Evolutionary conservation across 805 yeast genomes (phyloP), one percentile per base, ranked within the genome.

Genomic region (Myxozyma vanderwaltii): DNA sequence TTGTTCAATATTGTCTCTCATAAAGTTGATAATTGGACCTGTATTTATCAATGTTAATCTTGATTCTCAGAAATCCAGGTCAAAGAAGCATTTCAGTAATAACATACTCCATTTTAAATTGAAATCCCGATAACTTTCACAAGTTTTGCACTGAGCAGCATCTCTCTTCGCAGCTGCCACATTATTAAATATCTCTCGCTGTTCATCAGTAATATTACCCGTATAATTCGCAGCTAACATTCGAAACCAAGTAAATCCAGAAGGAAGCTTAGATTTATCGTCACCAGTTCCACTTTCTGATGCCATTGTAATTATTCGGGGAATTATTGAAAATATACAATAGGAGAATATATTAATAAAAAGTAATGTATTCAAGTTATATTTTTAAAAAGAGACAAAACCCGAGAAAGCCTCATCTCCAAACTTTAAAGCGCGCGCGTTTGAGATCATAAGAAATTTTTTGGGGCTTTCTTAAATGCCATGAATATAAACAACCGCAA

Each of bases 101-200:
- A 21, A n/a, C 65, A 6, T 46, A 58, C 74, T 71, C 69, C 84
- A 87, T 29, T 78, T 75, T 61, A 94, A 69, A 73, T 89, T 83
- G 90, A 95, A 91, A 67, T 88, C 88, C 64, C 89, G 78, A 70
- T 85, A 82, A 65, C 85, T 86, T 60, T 85, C 82, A 74, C 99
- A 92, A 58, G 76, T 72, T 23, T 74, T 74, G 72, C 98, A 91
- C 65, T 86, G 82, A 23, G 75, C 31, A 1, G 43, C 50, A 12
- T 44, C 52, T 13, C 29, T 17, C 24, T 48, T 35, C 4, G 51
- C 57, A 15, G 38, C 54, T 12, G 48, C 49, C 6, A 52, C 61
- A 21, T 43, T 51, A 17, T 43, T 38, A 41, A 33, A 60, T 27
- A 55, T 49, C 15, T 40, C 44, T 23, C 46, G 46, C 33, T 60